Evolutionary conservation across 345 rosid species (phyloP).

Genomic region (Lagerstroemia speciosa): DNA sequence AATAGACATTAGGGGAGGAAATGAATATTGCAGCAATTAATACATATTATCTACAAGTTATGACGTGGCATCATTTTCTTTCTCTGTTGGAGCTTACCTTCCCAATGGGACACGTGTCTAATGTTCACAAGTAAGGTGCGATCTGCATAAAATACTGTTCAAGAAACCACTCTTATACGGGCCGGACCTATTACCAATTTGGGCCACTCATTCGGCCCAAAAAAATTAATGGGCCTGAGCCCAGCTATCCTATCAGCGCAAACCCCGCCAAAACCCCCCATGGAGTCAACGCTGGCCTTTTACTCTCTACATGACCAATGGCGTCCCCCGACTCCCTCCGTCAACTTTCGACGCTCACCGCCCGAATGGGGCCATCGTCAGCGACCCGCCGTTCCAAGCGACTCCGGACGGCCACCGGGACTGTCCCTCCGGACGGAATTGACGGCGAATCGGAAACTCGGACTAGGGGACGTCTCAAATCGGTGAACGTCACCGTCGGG

Average conservation of each 20-base stretch:
- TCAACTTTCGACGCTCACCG: neutral
- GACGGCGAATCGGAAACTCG: neutral
- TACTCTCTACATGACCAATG: neutral
- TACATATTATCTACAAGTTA: too few species aligned
- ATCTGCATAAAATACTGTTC: too few species aligned
- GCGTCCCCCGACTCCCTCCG: neutral
- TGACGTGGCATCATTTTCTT: too few species aligned
- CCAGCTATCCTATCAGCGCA: too few species aligned
- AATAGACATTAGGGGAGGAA: too few species aligned
- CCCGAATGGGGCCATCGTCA: neutral
- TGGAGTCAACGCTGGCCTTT: neutral
- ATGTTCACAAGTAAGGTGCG: too few species aligned
- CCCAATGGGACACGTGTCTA: too few species aligned
- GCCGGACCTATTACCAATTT: neutral
- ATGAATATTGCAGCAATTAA: too few species aligned
- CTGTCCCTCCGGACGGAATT: neutral
- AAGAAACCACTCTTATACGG: too few species aligned
- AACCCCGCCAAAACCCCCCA: too few species aligned
- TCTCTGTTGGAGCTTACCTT: too few species aligned
- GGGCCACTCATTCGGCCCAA: neutral
- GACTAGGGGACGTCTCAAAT: neutral
- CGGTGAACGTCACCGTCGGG: conserved; percentile 4
- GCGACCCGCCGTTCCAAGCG: neutral
- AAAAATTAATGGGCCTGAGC: neutral
- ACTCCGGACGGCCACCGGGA: neutral